Evolutionary conservation across 805 yeast genomes (phyloP).

Genomic region (Phaffomyces opuntiae): DNA sequence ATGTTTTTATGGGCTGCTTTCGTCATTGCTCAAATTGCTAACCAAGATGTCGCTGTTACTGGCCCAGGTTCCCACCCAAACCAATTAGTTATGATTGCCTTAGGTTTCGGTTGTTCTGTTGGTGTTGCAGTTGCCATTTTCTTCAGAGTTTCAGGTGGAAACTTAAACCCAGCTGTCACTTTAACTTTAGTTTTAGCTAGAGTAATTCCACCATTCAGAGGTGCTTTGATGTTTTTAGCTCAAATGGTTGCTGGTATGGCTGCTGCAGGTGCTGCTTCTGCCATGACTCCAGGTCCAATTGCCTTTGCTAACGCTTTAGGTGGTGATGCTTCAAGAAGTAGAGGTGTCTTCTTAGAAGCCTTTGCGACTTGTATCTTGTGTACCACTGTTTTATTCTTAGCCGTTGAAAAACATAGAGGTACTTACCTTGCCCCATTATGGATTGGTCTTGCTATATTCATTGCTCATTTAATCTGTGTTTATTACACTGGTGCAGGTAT

Average conservation of each 20-base stretch:
- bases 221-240: slow-evolving; percentile 52
- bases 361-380: slow-evolving; percentile 71
- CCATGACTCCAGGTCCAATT: slow-evolving; percentile 77
- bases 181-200: slow-evolving; percentile 63
- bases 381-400: slow-evolving; percentile 71
- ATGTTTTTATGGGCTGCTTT: slow-evolving; percentile 77
- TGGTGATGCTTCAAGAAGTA: slow-evolving; percentile 59
- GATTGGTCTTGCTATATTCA: slow-evolving; percentile 75
- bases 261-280: slow-evolving; percentile 84
- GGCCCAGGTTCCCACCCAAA: slow-evolving; percentile 49
- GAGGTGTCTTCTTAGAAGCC: slow-evolving; percentile 78
- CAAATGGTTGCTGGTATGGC: slow-evolving; percentile 85
- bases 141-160: slow-evolving; percentile 80
- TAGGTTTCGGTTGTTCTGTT: slow-evolving; percentile 84
- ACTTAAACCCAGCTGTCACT: slow-evolving; percentile 85
- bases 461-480: slow-evolving; percentile 76
- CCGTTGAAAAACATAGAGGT: slow-evolving; percentile 74
- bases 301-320: slow-evolving; percentile 67
- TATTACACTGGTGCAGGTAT: slow-evolving; percentile 88
- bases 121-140: slow-evolving; percentile 65
- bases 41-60: slow-evolving; percentile 37
- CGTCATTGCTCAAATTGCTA: slow-evolving; percentile 79
- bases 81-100: slow-evolving; percentile 69
- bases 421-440: slow-evolving; percentile 76
- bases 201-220: slow-evolving; percentile 69